Conservation (phyloP, 192 early-diverging fungal species). For the Ambispora gerdemannii region DNA sequence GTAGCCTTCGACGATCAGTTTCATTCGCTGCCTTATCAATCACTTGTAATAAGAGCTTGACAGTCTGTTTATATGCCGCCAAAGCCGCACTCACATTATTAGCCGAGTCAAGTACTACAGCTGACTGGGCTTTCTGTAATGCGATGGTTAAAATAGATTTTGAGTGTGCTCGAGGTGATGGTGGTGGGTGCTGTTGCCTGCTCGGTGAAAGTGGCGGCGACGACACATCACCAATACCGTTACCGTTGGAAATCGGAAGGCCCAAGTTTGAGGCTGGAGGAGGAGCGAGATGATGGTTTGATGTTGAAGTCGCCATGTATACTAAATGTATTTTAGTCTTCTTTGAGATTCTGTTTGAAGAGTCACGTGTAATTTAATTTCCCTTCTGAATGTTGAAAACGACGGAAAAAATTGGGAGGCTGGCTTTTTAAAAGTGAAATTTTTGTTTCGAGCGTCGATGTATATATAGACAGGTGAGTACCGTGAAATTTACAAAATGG, state of each 20-base stretch:
- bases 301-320: neutral
- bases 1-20: slow-evolving; percentile 26
- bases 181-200: neutral
- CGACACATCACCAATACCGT: neutral
- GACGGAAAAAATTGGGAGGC: too few relatives aligned
- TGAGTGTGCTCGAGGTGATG: slow-evolving; percentile 29
- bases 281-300: neutral
- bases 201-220: neutral
- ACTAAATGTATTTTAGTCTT: too few relatives aligned
- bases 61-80: slow-evolving; percentile 26
- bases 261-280: neutral
- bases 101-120: slow-evolving; percentile 25
- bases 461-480: too few relatives aligned
- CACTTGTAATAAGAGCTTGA: slow-evolving; percentile 27
- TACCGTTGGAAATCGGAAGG: neutral
- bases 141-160: slow-evolving; percentile 33
- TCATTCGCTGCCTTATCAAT: slow-evolving; percentile 29
- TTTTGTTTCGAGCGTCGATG: too few relatives aligned
- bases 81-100: slow-evolving; percentile 28
- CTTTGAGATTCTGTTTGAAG: too few relatives aligned
- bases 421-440: too few relatives aligned
- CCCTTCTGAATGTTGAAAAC: too few relatives aligned
- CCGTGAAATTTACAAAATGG: too few relatives aligned
- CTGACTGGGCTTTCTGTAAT: slow-evolving; percentile 28
- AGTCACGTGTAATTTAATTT: too few relatives aligned